A percentile compares a stretch with the other conserved stretches of the same genome.
phyloP scores from a whole-genome alignment of 352 stramenopile species.

The Globisporangium cederbergense region DNA sequence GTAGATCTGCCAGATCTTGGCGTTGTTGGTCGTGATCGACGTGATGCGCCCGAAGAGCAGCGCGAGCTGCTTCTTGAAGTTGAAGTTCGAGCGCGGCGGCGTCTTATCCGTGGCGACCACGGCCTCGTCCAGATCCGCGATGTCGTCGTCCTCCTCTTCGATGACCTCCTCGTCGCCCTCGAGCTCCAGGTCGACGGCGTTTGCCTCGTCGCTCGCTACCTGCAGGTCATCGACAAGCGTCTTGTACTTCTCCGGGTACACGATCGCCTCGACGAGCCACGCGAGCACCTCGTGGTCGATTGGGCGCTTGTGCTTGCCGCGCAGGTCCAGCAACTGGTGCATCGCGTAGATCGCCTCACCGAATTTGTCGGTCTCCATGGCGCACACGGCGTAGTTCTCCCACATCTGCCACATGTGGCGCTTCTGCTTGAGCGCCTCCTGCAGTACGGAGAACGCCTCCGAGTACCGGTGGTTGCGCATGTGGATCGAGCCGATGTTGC shows the following conservation, averaged over 20 bases:
- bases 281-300: constrained; percentile 76
- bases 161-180: constrained; percentile 17
- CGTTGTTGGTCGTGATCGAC: constrained; percentile 71
- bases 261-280: constrained; percentile 78
- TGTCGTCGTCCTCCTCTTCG: constrained; percentile 34
- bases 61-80: constrained; percentile 39
- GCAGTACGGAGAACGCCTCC: constrained; percentile 79
- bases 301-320: constrained; percentile 73
- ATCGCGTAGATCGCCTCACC: constrained; percentile 82
- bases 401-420: constrained; percentile 91
- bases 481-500: constrained; percentile 94
- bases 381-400: constrained; percentile 87
- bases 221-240: constrained; percentile 28
- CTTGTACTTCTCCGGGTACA: constrained; percentile 53
- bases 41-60: constrained; percentile 77
- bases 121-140: constrained; percentile 48
- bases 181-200: constrained; percentile 16
- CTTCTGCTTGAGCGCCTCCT: constrained; percentile 88
- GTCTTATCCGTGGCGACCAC: constrained; percentile 33
- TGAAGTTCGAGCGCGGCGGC: constrained; percentile 13
- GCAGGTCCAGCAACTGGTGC: constrained; percentile 79
- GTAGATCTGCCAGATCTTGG: constrained; percentile 83
- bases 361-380: constrained; percentile 70
- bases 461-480: constrained; percentile 74
- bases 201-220: constrained; percentile 21